Evolutionary conservation across 2,329 filamentous ascomycete species (phyloP), one percentile per base, ranked within the genome.

Genomic region (Diplodia sapinea): DNA sequence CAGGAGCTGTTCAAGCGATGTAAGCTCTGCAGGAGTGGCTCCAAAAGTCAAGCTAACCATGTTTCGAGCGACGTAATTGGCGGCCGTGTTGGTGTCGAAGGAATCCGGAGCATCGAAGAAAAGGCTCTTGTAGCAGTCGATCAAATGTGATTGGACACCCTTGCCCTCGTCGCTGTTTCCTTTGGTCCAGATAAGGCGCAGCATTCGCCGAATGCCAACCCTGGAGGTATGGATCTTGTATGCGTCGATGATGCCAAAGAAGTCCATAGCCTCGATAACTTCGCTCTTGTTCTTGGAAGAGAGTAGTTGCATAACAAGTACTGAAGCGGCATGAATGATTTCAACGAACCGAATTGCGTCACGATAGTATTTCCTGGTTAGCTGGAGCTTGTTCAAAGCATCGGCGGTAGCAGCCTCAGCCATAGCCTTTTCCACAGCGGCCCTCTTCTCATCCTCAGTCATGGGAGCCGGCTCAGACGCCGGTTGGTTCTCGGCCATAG

Each of bases 31-130:
- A 0, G 94, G 93, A 0, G 94, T 96, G 1, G 94, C 94, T 33
- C 94, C 94, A 78, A 97, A 98, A 0, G 95, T 99, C 74, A 99
- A 82, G 84, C 94, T 97, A 79, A 98, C 98, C 94, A 99, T 99
- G 80, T 98, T 99, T 70, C 94, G 89, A 31, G 94, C 94, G 74
- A 99, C 91, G 76, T 96, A 99, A 78, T 96, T 97, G 57, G 95
- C 94, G 2, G 94, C 89, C 75, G 97, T 94, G 72, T 97, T 97
- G 36, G 89, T 83, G 68, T 86, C 92, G 80, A 97, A 97, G 4
- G 89, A 89, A 69, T 93, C 92, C 0, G 95, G 95, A 0, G 96
- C 94, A 75, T 97, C 93, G 74, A 99, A 99, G 80, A 98, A 99
- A 0, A 99, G 87, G 23, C 92, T 89, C 76, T 91, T 95, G 83